These are phyloP conservation scores for Coprinopsis strossmayeri DNA, from an alignment of 768 basidiomycete genomes.

Conservation along the genomic window DNA sequence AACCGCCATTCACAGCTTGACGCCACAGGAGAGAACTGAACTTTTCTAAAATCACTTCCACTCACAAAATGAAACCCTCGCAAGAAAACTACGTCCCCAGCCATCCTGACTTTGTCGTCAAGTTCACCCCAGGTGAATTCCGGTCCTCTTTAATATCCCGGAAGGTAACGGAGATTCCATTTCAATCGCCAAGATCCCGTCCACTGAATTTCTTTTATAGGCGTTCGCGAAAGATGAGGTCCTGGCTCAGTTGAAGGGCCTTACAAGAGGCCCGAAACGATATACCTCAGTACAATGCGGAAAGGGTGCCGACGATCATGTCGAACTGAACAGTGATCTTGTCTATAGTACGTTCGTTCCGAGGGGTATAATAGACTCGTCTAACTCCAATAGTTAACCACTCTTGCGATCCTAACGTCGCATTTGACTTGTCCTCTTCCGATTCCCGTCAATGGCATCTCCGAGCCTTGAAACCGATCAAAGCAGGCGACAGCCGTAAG, in stretches of 20 bases:
- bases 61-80: constrained; percentile 19
- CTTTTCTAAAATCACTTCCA: not conserved
- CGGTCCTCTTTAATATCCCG: constrained; percentile 28
- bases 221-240: constrained; percentile 30
- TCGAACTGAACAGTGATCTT: constrained; percentile 55
- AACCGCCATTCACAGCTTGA: too few relatives aligned
- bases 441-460: constrained; percentile 42
- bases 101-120: constrained; percentile 29
- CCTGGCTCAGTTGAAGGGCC: constrained; percentile 25
- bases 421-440: constrained; percentile 41
- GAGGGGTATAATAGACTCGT: not conserved
- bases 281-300: constrained; percentile 53
- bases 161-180: constrained; percentile 19
- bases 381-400: constrained; percentile 40
- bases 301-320: constrained; percentile 35
- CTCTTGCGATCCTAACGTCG: constrained; percentile 55
- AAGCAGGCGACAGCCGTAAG: constrained; percentile 30
- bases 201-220: constrained; percentile 16
- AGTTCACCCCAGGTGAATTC: constrained; percentile 29
- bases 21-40: too few relatives aligned
- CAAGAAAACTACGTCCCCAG: constrained; percentile 25
- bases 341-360: constrained; percentile 39
- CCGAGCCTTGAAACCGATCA: constrained; percentile 34
- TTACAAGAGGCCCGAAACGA: constrained; percentile 28
- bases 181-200: not conserved